A percentile compares a stretch with the other conserved stretches of the same genome.
Evolutionary conservation across 2,329 filamentous ascomycete species (phyloP).

Genomic region (Zymoseptoria pseudotritici): DNA sequence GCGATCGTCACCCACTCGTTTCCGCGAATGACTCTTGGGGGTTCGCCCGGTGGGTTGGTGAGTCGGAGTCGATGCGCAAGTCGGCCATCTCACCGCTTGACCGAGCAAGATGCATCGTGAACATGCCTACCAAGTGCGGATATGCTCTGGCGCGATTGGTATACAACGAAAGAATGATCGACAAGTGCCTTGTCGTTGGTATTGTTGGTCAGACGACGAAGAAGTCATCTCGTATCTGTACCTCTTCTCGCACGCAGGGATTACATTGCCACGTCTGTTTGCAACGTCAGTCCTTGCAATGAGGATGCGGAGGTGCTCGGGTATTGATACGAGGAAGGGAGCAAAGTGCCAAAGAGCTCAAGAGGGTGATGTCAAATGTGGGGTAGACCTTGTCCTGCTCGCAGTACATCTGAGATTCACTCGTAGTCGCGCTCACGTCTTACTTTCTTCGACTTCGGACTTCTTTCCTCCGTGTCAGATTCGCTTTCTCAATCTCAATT

Average conservation of each 20-base stretch:
- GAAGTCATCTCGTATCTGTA: background rate
- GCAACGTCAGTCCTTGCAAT: background rate
- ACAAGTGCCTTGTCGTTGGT: background rate
- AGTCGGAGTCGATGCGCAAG: background rate
- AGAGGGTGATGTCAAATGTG: background rate
- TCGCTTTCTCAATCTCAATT: background rate
- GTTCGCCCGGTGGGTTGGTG: background rate
- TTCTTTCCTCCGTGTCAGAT: background rate
- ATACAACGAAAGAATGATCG: background rate
- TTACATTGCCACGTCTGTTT: background rate
- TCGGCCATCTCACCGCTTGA: background rate
- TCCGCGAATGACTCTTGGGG: conserved; percentile 2
- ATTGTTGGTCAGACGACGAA: background rate
- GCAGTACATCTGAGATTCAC: too few relatives aligned
- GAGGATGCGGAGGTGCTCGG: background rate
- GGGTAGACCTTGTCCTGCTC: background rate
- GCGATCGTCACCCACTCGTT: background rate
- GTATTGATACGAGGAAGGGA: background rate
- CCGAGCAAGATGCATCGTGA: background rate
- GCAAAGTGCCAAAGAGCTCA: background rate
- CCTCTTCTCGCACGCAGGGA: background rate
- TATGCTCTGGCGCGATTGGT: background rate
- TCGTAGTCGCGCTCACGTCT: background rate
- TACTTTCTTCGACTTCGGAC: background rate
- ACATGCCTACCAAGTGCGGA: background rate